Base-by-base conservation (phyloP, 2,329 filamentous ascomycete species). In the Penicillium sp. region DNA sequence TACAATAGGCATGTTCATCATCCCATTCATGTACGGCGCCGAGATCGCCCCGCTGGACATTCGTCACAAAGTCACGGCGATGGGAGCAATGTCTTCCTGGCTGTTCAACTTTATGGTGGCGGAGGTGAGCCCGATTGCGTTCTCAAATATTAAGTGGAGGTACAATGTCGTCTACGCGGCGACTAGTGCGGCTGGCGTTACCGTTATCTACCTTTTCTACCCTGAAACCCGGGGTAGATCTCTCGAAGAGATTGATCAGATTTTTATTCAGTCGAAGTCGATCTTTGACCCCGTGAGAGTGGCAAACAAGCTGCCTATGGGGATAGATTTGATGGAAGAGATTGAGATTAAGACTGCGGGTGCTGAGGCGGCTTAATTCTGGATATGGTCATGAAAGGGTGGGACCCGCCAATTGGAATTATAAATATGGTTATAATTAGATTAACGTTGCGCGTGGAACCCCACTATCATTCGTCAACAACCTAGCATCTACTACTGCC, bases 171-270 rank as follows among this genome's bases (percentile, higher is more conserved):
- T 52, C 15, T 52, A 52, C 32, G 44, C 45, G 10, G 45, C 27
- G 4, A 48, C 45, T 17, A 52, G 45, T 34, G 48, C 46, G 15
- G 49, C 41, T 4, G 42, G 48, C 9, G 44, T 54, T 27, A 40
- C 48, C 9, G 21, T 41, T 13, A 48, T 59, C 3, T 59, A 55
- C 21, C 21, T 59, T 15, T 59, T 59, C 33, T 58, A 52, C 30
- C 56, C 56, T 4, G 56, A 58, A 36, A 59, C 56, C 1, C 39
- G 46, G n/a, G 51, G 52, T 7, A 21, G 45, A 17, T 47, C 51
- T 10, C 29, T 59, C 9, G 56, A 59, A 17, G 56, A 59, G 51
- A 48, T 59, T 17, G 56, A 59, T 44, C 41, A 52, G 27, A 52
- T 52, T 26, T 52, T 52, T 23, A 23, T 39, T 13, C 40, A 33